These are phyloP conservation scores for Diphasiastrum complanatum DNA, from an alignment of 83 land plant species.

Conservation along the genomic window DNA sequence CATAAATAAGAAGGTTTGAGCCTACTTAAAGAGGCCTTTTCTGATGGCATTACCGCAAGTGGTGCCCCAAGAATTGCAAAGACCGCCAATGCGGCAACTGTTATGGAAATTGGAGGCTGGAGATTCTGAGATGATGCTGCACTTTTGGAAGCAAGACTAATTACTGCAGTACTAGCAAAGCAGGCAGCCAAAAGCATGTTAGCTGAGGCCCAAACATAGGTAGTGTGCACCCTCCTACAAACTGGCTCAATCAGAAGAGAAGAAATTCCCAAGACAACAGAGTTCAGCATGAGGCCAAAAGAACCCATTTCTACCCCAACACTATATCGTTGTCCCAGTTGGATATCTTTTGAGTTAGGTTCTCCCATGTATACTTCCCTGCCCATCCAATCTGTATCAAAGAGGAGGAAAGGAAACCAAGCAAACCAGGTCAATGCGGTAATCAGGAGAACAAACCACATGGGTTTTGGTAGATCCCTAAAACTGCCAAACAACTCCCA, in stretches of 20 bases:
- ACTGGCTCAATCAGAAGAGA: conserved; percentile 2
- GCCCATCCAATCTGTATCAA: no score
- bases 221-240: not conserved
- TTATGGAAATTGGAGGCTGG: not conserved
- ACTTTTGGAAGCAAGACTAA: no score
- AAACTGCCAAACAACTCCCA: conserved; percentile 7
- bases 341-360: not conserved
- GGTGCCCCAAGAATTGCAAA: conserved; percentile 6
- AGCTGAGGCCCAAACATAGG: not conserved
- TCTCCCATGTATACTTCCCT: conserved; percentile 4
- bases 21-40: no score
- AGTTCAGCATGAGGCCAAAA: conserved; percentile 11
- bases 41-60: conserved; percentile 10
- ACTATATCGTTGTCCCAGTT: not conserved
- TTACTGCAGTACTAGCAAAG: no score
- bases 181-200: not conserved
- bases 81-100: not conserved
- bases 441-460: conserved; percentile 2
- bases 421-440: conserved; percentile 9
- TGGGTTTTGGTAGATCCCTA: not conserved
- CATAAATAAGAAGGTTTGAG: no score
- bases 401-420: no score
- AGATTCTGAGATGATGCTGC: not conserved
- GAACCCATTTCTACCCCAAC: conserved; percentile 7
- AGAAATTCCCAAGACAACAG: conserved; percentile 1